phyloP scores from a whole-genome alignment of 1,284 basidiomycete species.

The Somion occarium region DNA sequence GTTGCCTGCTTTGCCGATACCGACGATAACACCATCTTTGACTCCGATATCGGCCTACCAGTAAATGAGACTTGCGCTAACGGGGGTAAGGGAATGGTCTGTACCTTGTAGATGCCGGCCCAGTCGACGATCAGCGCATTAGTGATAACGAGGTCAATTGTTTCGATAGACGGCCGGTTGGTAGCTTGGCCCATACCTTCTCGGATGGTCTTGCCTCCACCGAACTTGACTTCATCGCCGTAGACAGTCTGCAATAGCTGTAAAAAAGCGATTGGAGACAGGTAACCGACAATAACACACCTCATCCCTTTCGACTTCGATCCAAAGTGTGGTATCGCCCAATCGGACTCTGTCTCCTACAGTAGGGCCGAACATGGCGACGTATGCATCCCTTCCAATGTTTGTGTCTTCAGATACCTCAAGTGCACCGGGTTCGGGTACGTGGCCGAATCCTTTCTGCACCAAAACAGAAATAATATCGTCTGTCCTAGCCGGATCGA shows the following conservation, averaged over 20 bases:
- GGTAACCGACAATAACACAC: constrained; percentile 32
- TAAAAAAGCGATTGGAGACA: background rate
- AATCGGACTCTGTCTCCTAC: constrained; percentile 86
- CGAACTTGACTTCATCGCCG: constrained; percentile 98
- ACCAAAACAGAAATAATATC: constrained; percentile 40
- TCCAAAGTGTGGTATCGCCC: constrained; percentile 89
- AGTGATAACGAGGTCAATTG: constrained; percentile 90
- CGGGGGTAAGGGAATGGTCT: constrained; percentile 7
- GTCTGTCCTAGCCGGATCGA: constrained; percentile 40
- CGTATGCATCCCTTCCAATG: constrained; percentile 67
- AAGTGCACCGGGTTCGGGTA: constrained; percentile 52
- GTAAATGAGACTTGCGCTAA: no score
- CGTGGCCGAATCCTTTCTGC: constrained; percentile 59
- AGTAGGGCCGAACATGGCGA: constrained; percentile 94
- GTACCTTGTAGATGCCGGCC: constrained; percentile 91
- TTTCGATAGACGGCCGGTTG: constrained; percentile 60
- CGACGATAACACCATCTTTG: constrained; percentile 79
- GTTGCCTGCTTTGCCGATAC: constrained; percentile 96
- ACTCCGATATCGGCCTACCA: constrained; percentile 93
- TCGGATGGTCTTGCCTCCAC: constrained; percentile 92
- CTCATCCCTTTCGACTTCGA: constrained; percentile 88
- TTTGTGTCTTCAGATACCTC: constrained; percentile 45
- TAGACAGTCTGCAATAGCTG: constrained; percentile 55
- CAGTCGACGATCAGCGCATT: constrained; percentile 95
- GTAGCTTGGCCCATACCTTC: constrained; percentile 96